Base-by-base conservation (phyloP, 2,329 filamentous ascomycete genomes). In the Cladosporium oxysporum region DNA sequence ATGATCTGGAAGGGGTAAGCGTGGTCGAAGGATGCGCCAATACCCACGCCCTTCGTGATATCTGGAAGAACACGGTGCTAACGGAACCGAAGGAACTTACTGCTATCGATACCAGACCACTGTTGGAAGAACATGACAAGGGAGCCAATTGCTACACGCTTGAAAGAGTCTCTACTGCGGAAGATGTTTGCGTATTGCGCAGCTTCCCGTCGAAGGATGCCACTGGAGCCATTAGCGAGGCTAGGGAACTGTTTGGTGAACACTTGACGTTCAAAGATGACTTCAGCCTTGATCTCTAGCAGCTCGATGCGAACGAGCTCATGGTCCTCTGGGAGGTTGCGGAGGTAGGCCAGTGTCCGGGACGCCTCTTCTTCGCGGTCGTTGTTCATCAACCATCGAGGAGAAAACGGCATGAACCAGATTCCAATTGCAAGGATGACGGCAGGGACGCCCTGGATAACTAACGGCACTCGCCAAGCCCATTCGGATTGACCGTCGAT, bases 231-330 rank as follows among this genome's bases (percentile, higher is more conserved):
- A 14, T 23, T 21, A 10, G n/a, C 33, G 11, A 33, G 31, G 29
- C 53, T 31, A 12, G 18, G 31, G 2, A 23, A 33, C n/a, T 35
- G 18, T 14, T 58, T 21, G 8, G 29, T 10, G n/a, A 49, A 28
- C 21, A 44, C 29, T n/a, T 61, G 23, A 29, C 28, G 91, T 77
- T 94, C 91, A 69, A 94, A 95, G 18, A 90, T 76, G 0, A 87
- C 89, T 75, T 92, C 89, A 0, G 91, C 90, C 76, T 91, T 91
- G 79, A 94, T 93, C 75, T 94, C 91, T 18, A 92, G 84, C 72
- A 90, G 92, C 72, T 94, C 91, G 1, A 92, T 82, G 69, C 90
- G 84, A 44, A 93, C 85, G 0, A 91, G 83, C 65, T 91, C 87
- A 72, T 92, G 84, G 68, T 90, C 84, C 16, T 79, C 74, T 0